Evolutionary conservation across 1,284 basidiomycete genomes (phyloP), one percentile per base, ranked within the genome.

Genomic region (Termitomyces sp.): DNA sequence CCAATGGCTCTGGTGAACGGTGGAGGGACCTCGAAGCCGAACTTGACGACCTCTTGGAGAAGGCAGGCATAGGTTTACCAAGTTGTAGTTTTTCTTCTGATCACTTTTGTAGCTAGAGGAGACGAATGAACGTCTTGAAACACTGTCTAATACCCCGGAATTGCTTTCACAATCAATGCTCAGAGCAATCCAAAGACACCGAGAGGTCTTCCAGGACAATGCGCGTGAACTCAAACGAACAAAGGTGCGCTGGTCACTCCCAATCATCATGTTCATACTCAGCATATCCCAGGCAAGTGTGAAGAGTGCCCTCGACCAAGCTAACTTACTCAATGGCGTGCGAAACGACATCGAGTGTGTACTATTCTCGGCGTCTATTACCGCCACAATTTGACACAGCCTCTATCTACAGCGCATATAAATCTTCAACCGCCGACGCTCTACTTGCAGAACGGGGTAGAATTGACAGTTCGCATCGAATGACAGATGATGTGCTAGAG

Each of bases 401-500:
- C 52, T n/a, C n/a, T n/a, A 24, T 31, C 14, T 30, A 31, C 59
- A 91, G 88, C 60, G 83, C 88, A 49, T 97, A 96, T 73, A 97
- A 96, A 61, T 88, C 91, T 3, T 86, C 87, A 3, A 85, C 91
- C 46, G 86, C 91, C 3, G 95, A 98, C 62, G 83, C 91, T 1
- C 72, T 98, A 35, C 76, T 99, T 14, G 85, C 86, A 18, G 96
- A 99, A 70, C 80, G 97, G 33, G 82, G 86, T 4, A 79, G 84
- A 53, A 94, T 99, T 61, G 96, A 98, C 69, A 91, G 84, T 60
- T 93, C 89, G 21, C 94, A 98, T 72, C 76, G 82, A 57, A 97
- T 98, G 94, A 90, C 93, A 31, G 96, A 99, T 66, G 89, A 91
- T 43, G 83, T 95, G 33, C 75, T 98, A 16, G 82, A 90, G 94